phyloP scores from a whole-genome alignment of 768 basidiomycete species.

The Amanita fuliginea region DNA sequence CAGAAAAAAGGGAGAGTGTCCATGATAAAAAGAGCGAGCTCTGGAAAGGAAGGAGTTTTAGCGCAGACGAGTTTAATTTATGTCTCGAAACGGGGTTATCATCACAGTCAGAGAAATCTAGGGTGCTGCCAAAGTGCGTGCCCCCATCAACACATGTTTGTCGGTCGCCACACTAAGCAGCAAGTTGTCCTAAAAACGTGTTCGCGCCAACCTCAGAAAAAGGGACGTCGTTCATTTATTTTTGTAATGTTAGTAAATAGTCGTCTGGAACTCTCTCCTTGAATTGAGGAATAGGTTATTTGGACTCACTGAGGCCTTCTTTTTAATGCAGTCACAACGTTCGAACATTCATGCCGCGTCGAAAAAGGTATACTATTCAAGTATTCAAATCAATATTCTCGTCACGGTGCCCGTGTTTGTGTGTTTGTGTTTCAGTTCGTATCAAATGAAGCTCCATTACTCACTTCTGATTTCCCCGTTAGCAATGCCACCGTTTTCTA shows the following conservation, averaged over 20 bases:
- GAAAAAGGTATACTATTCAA: too few relatives aligned
- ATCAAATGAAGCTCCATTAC: background rate
- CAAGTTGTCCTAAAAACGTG: background rate
- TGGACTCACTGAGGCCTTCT: too few relatives aligned
- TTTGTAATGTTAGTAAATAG: too few relatives aligned
- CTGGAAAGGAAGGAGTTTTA: background rate
- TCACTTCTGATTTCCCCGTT: background rate
- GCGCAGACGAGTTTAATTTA: background rate
- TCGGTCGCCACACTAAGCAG: background rate
- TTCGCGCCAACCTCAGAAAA: background rate
- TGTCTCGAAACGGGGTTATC: background rate
- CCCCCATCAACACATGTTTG: conserved; percentile 1
- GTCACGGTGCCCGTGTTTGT: background rate
- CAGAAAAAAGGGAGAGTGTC: background rate
- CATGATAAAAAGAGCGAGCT: background rate
- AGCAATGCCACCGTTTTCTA: background rate
- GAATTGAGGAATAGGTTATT: too few relatives aligned
- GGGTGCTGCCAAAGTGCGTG: background rate
- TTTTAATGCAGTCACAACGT: too few relatives aligned
- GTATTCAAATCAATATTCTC: too few relatives aligned
- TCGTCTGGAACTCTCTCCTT: background rate
- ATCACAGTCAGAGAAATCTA: background rate
- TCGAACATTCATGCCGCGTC: too few relatives aligned
- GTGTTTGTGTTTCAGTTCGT: background rate
- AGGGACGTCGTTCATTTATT: background rate